phyloP scores from a whole-genome alignment of 2,329 filamentous ascomycete species.

The Pseudocercospora ulei region DNA sequence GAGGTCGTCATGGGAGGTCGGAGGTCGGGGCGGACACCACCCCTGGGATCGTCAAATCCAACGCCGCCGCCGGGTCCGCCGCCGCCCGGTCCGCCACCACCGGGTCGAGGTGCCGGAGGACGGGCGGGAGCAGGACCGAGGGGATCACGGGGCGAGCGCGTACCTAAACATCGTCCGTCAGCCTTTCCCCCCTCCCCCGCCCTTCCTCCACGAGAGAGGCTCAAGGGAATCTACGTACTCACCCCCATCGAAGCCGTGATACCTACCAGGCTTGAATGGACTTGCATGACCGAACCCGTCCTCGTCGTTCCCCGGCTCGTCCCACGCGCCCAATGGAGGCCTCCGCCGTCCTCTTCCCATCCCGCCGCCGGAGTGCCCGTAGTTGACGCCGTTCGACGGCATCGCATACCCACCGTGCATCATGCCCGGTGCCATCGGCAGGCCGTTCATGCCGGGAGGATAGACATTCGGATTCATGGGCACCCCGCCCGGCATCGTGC shows the following conservation, averaged over 20 bases:
- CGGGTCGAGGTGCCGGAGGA: not conserved
- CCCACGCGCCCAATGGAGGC: too few species aligned
- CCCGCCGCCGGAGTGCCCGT: not conserved
- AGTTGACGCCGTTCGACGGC: not conserved
- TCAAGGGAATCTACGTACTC: slow-evolving; percentile 8
- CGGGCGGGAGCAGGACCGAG: not conserved
- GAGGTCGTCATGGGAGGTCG: not conserved
- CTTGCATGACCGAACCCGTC: not conserved
- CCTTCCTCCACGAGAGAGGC: too few species aligned
- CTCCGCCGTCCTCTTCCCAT: not conserved
- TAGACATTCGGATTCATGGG: too few species aligned
- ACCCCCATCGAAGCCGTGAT: not conserved
- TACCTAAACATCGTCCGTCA: not conserved
- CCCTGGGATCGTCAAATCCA: not conserved
- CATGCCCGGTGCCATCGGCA: not conserved
- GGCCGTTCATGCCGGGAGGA: too few species aligned
- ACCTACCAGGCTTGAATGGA: not conserved
- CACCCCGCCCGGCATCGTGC: too few species aligned
- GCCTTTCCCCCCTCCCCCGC: too few species aligned
- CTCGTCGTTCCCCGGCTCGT: not conserved
- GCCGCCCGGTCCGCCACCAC: not conserved
- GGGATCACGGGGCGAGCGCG: slow-evolving; percentile 2
- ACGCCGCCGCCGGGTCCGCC: not conserved
- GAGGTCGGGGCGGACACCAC: not conserved
- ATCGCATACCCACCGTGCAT: not conserved